phyloP scores from a whole-genome alignment of 1,284 basidiomycete species.

The Neotropicomus parvogracilis region DNA sequence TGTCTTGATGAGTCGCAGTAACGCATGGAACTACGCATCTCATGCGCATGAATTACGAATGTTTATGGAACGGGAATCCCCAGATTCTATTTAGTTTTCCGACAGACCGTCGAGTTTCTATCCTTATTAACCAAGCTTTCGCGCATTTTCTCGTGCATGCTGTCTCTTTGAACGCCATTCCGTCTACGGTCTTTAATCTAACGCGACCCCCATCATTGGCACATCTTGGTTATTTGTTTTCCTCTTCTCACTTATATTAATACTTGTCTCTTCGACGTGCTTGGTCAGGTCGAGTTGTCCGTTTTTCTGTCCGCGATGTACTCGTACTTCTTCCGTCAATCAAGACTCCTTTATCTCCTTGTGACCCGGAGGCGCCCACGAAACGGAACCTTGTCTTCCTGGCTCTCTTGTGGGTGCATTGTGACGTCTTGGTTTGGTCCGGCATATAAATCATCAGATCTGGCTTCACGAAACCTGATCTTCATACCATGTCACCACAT shows the following conservation, averaged over 20 bases:
- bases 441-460: too few species aligned
- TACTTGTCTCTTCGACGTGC: slow-evolving; percentile 17
- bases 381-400: too few species aligned
- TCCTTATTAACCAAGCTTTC: slow-evolving; percentile 28
- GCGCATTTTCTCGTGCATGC: slow-evolving; percentile 19
- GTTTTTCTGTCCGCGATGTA: slow-evolving; percentile 18
- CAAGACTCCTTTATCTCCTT: slow-evolving; percentile 1
- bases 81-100: slow-evolving; percentile 16
- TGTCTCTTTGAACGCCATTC: slow-evolving; percentile 6
- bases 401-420: too few species aligned
- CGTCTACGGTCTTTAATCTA: slow-evolving; percentile 3
- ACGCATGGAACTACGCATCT: slow-evolving; percentile 16
- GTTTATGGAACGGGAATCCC: slow-evolving; percentile 20
- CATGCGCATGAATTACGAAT: slow-evolving; percentile 30
- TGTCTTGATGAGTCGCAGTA: slow-evolving; percentile 27
- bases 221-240: slow-evolving; percentile 14
- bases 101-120: slow-evolving; percentile 20
- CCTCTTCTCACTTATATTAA: not conserved
- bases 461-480: too few species aligned
- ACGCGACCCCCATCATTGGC: slow-evolving; percentile 1
- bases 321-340: slow-evolving; percentile 16
- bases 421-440: too few species aligned
- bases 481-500: too few species aligned
- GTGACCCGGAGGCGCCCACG: too few species aligned
- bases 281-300: slow-evolving; percentile 21